Evolutionary conservation across 2,329 filamentous ascomycete species (phyloP).

Genomic region (Phoma herbarum): DNA sequence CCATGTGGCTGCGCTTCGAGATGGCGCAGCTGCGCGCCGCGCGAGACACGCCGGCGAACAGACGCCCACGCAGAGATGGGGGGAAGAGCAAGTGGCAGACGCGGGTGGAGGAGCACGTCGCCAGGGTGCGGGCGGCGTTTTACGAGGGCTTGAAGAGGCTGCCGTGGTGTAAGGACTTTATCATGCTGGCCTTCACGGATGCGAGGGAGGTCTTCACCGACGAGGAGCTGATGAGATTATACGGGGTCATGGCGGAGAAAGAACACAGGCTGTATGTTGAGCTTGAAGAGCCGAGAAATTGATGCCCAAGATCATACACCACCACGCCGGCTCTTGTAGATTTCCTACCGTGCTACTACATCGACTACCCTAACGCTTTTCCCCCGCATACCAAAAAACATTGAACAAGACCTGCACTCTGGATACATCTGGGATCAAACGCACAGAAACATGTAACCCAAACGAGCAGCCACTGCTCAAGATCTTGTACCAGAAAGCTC

Average conservation of each 20-base stretch:
- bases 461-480: too few relatives aligned
- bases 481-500: too few relatives aligned
- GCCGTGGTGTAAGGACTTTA: conserved; percentile 70
- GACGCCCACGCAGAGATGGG: not conserved
- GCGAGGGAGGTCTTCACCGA: conserved; percentile 49
- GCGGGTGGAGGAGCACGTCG: conserved; percentile 43
- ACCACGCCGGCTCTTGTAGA: too few relatives aligned
- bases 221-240: conserved; percentile 62
- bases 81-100: not conserved
- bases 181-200: conserved; percentile 64
- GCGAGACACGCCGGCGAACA: not conserved
- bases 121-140: conserved; percentile 61
- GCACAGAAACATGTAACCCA: too few relatives aligned
- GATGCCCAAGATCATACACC: not conserved
- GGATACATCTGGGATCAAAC: too few relatives aligned
- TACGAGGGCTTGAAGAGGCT: conserved; percentile 64
- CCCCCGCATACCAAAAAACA: too few relatives aligned
- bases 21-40: conserved; percentile 26
- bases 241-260: conserved; percentile 67
- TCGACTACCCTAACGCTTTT: too few relatives aligned
- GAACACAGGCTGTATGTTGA: conserved; percentile 67
- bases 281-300: conserved; percentile 49
- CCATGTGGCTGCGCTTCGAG: conserved; percentile 46
- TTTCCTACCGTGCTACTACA: too few relatives aligned
- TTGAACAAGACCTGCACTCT: too few relatives aligned